These are phyloP conservation scores for Solanum boliviense DNA, from an alignment of 257 asterid species.

Conservation along the genomic window DNA sequence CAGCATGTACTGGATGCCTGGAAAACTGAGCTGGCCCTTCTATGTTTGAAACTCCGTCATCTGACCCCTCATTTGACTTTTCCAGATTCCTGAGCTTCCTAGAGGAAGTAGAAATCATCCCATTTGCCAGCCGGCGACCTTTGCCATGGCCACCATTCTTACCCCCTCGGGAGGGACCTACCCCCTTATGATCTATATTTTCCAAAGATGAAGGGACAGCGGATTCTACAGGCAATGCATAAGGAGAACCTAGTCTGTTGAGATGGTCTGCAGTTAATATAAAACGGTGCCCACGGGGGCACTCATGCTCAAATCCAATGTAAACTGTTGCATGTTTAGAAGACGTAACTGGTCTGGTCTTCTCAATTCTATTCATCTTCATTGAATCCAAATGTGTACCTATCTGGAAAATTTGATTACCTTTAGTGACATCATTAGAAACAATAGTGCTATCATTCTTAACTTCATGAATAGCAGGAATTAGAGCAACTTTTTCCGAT, in stretches of 20 bases:
- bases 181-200: slow-evolving; percentile 29
- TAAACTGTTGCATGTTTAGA: slow-evolving; percentile 36
- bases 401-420: slow-evolving; percentile 32
- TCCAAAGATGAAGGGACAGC: slow-evolving; percentile 21
- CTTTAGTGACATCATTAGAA: slow-evolving; percentile 10
- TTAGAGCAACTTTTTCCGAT: slow-evolving; percentile 17
- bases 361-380: slow-evolving; percentile 14
- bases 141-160: slow-evolving; percentile 48
- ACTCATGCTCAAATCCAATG: slow-evolving; percentile 87
- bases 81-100: slow-evolving; percentile 39
- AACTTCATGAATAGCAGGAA: slow-evolving; percentile 17
- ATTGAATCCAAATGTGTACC: slow-evolving; percentile 29
- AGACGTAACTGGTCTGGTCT: slow-evolving; percentile 20
- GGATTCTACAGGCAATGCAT: slow-evolving; percentile 45
- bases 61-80: slow-evolving; percentile 45
- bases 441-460: slow-evolving; percentile 14
- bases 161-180: slow-evolving; percentile 35
- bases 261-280: slow-evolving; percentile 65
- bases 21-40: slow-evolving; percentile 32
- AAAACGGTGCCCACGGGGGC: slow-evolving; percentile 91
- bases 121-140: slow-evolving; percentile 55
- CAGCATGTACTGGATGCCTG: slow-evolving; percentile 23
- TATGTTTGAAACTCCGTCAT: slow-evolving; percentile 20
- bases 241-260: slow-evolving; percentile 55
- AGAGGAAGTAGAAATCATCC: slow-evolving; percentile 24